Percentiles rank a stretch among this genome's conserved stretches.
Evolutionary conservation across 2,329 filamentous ascomycete species (phyloP).

Genomic region (Beauveria sp.): DNA sequence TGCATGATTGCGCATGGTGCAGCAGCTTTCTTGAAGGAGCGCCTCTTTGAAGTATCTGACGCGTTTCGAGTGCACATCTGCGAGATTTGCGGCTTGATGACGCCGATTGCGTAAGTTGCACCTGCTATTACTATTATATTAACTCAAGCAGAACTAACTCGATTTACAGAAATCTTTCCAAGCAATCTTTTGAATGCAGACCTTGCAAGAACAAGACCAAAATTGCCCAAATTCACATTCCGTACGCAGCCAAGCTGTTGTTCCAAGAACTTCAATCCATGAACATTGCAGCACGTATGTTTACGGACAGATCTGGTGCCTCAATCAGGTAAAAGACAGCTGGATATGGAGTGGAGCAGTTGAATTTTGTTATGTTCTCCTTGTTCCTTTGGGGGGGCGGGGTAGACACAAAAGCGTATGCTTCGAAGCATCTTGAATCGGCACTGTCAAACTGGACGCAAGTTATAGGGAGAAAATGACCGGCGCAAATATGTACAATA

Average conservation of each 20-base stretch:
- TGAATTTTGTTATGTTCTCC: background rate
- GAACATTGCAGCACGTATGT: conserved; percentile 98
- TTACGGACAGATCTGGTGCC: conserved; percentile 75
- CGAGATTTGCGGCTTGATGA: conserved; percentile 98
- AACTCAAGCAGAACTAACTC: conserved; percentile 24
- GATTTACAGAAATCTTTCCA: conserved; percentile 69
- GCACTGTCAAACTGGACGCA: background rate
- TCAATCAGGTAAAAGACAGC: conserved; percentile 49
- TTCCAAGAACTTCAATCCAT: conserved; percentile 98
- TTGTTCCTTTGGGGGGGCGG: background rate
- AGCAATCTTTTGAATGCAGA: conserved; percentile 92
- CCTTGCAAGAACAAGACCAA: conserved; percentile 99
- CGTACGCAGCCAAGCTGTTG: conserved; percentile 92
- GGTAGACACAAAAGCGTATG: background rate
- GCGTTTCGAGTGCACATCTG: conserved; percentile 97
- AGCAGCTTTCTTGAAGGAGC: conserved; percentile 92
- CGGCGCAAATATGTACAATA: conserved; percentile 2
- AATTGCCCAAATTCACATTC: conserved; percentile 96
- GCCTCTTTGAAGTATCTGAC: conserved; percentile 94
- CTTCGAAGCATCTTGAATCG: background rate
- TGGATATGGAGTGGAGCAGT: background rate
- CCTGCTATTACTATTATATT: background rate
- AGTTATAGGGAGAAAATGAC: background rate
- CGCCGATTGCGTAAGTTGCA: conserved; percentile 84
- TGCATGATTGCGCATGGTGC: conserved; percentile 99